These are phyloP conservation scores for Plasmodium knowlesi DNA, from an alignment of 169 alveolate genomes.

Conservation along the genomic window DNA sequence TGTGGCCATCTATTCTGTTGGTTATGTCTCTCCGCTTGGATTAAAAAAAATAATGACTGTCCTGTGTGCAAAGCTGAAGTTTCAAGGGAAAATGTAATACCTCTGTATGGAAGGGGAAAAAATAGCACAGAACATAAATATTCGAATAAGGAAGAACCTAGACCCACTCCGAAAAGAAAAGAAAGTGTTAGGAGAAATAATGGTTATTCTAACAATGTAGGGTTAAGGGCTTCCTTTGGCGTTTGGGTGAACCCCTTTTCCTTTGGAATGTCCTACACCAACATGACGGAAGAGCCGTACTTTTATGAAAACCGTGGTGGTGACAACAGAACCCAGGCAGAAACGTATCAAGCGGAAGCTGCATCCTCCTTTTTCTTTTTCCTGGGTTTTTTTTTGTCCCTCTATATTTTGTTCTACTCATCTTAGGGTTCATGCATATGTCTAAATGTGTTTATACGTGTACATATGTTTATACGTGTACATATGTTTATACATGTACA, in stretches of 20 bases:
- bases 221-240: constrained; percentile 73
- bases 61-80: constrained; percentile 96
- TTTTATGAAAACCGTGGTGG: constrained; percentile 42
- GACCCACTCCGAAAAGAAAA: constrained; percentile 73
- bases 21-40: constrained; percentile 95
- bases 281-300: constrained; percentile 59
- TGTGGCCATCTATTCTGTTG: constrained; percentile 98
- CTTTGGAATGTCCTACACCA: constrained; percentile 63
- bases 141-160: constrained; percentile 45
- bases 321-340: constrained; percentile 29
- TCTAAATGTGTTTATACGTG: background rate
- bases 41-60: constrained; percentile 92
- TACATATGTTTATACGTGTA: no score
- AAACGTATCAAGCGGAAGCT: constrained; percentile 67
- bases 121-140: constrained; percentile 86
- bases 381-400: constrained; percentile 55
- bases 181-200: constrained; percentile 47
- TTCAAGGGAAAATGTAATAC: constrained; percentile 92
- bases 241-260: constrained; percentile 69
- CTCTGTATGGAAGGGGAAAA: constrained; percentile 91
- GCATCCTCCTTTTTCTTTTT: constrained; percentile 73
- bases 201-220: constrained; percentile 39
- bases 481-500: no score
- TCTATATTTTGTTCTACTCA: constrained; percentile 68
- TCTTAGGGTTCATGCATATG: constrained; percentile 8